Evolutionary conservation across 139 green algal species (phyloP), one percentile per base, ranked within the genome.

Genomic region (Chlamydomonas incerta): DNA sequence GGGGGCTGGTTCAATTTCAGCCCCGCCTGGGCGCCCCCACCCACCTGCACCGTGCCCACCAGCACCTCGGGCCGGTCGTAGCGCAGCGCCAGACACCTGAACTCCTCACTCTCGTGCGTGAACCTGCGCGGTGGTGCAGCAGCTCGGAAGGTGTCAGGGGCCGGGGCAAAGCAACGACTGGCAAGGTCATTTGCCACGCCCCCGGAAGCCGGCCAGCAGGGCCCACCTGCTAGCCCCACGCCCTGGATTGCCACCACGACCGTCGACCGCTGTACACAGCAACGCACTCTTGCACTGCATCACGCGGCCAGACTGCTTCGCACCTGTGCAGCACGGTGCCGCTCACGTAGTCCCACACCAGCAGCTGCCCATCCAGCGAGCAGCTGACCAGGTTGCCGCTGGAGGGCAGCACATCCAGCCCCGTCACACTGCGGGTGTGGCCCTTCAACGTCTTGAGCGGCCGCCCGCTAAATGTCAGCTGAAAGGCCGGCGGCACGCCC

Each of bases 321-420:
- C n/a, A 83, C 88, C 68, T 91, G 60, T 87, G 81, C 67, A 95
- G 52, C 68, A 93, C 41, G 47, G 80, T 60, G 11, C 88, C 91
- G 0, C 81, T 81, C 15, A 87, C 75, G 80, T 95, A 95, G 63
- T 95, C 88, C 93, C 93, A 96, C 24, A 95, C 58, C 31, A 93
- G 67, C 58, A 96, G 80, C 72, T 62, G 62, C 35, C 91, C 93
- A 86, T 95, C 92, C 76, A 87, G 60, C 17, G 74, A 88, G 83
- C 89, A 93, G 34, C 86, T 91, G 23, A 94, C 67, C 50, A 96
- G 88, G 66, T 92, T 81, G 13, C 92, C 93, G 33, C 29, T 81
- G 26, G 41, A 17, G 24, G 77, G 87, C 68, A 91, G 70, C 72
- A 95, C 74, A 29, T 86, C 72, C 34, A 95, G 34, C 9, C 76